Percentiles rank a stretch among this genome's conserved stretches.
phyloP scores from a whole-genome alignment of 108 stramenopile species.

The Cyclotella cryptica region DNA sequence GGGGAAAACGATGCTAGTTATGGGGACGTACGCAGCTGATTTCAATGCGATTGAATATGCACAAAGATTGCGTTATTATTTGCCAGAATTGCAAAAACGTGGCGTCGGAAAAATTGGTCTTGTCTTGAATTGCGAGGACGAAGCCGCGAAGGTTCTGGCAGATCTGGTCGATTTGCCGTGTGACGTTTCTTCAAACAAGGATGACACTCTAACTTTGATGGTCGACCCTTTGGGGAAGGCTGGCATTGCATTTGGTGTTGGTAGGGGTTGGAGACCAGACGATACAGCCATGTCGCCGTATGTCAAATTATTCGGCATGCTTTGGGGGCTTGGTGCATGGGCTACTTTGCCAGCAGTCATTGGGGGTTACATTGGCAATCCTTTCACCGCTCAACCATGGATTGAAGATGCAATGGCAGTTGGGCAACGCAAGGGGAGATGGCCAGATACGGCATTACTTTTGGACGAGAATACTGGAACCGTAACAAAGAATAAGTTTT shows the following conservation, averaged over 20 bases:
- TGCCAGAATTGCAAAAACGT: constrained; percentile 67
- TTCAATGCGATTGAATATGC: constrained; percentile 94
- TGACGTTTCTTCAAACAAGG: constrained; percentile 16
- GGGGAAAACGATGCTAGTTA: constrained; percentile 55
- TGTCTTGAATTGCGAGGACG: constrained; percentile 78
- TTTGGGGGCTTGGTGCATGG: constrained; percentile 91
- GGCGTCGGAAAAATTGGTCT: constrained; percentile 73
- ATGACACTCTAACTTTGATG: constrained; percentile 61
- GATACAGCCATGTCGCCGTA: constrained; percentile 80
- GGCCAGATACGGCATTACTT: constrained; percentile 86
- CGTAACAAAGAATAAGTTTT: constrained; percentile 73
- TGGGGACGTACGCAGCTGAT: constrained; percentile 88
- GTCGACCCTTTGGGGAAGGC: constrained; percentile 79
- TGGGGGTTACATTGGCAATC: constrained; percentile 93
- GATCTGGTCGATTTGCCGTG: constrained; percentile 72
- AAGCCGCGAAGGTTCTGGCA: constrained; percentile 61
- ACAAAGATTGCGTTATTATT: constrained; percentile 83
- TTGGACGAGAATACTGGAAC: constrained; percentile 55
- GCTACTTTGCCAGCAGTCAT: constrained; percentile 92
- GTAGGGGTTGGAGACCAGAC: constrained; percentile 81
- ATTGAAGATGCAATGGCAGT: constrained; percentile 88
- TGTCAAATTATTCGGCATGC: constrained; percentile 91
- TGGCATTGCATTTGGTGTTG: constrained; percentile 80
- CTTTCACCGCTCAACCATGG: constrained; percentile 83
- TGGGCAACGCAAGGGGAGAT: constrained; percentile 75